These are phyloP conservation scores for Solidago caesia DNA, from an alignment of 129 eudicot species.

Conservation along the genomic window DNA sequence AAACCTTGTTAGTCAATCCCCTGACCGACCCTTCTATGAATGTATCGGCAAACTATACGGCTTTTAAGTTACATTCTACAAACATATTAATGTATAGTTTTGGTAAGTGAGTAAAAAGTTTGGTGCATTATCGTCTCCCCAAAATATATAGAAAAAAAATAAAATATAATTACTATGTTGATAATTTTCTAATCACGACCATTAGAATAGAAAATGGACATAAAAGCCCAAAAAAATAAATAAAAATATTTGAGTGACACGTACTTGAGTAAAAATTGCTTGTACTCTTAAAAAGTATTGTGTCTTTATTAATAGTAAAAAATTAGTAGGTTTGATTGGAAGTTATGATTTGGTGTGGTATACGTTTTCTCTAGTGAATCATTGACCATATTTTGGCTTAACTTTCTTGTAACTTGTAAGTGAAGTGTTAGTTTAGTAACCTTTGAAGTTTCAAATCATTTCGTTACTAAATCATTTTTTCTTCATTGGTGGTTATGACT, in stretches of 20 bases:
- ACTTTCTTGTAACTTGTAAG: conserved; percentile 34
- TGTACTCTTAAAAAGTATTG: conserved; percentile 9
- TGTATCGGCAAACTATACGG: too few species aligned
- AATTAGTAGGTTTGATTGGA: conserved; percentile 28
- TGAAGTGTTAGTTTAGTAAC: conserved; percentile 40
- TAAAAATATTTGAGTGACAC: not conserved
- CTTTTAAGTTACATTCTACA: too few species aligned
- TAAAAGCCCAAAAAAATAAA: not conserved
- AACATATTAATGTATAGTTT: too few species aligned
- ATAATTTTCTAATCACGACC: not conserved
- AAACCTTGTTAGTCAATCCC: too few species aligned
- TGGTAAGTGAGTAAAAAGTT: too few species aligned
- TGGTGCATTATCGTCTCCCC: too few species aligned
- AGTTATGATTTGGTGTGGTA: conserved; percentile 41
- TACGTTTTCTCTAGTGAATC: conserved; percentile 33
- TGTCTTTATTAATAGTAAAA: conserved; percentile 13
- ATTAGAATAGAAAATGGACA: not conserved
- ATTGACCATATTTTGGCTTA: conserved; percentile 32
- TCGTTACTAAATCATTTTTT: conserved; percentile 35
- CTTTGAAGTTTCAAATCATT: conserved; percentile 42
- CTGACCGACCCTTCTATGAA: too few species aligned
- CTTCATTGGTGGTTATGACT: conserved; percentile 40
- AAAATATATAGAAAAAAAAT: too few species aligned
- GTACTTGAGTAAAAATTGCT: conserved; percentile 28
- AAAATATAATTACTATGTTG: too few species aligned